Percentiles rank a stretch among this genome's conserved stretches.
Evolutionary conservation across 179 eudicot genomes (phyloP).

Genomic region (Silene vulgaris): DNA sequence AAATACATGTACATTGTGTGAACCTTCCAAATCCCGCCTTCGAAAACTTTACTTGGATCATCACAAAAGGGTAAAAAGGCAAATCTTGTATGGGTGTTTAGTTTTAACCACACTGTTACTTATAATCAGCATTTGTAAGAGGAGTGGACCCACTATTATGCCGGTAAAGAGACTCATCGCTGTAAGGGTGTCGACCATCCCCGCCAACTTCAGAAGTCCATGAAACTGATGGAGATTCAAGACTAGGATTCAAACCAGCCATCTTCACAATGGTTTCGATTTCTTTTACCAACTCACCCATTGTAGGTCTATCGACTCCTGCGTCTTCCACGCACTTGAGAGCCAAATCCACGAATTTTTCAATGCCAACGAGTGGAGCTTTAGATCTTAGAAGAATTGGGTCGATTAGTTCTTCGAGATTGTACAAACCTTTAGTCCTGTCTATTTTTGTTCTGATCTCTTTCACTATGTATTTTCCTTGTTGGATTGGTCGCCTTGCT

Average conservation of each 20-base stretch:
- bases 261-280: constrained; percentile 32
- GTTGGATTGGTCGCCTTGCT: constrained; percentile 39
- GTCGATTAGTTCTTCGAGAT: constrained; percentile 35
- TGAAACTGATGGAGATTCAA: constrained; percentile 28
- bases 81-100: constrained; percentile 1
- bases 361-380: constrained; percentile 34
- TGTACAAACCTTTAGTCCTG: constrained; percentile 29
- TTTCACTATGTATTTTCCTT: constrained; percentile 39
- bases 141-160: constrained; percentile 22
- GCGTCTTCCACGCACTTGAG: constrained; percentile 33
- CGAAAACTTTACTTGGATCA: no score
- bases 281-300: constrained; percentile 40
- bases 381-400: constrained; percentile 26
- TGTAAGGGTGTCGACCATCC: constrained; percentile 26
- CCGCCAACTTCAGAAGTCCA: constrained; percentile 20
- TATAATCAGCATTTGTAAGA: constrained; percentile 14
- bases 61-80: no score
- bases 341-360: constrained; percentile 40
- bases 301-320: constrained; percentile 32
- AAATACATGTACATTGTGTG: constrained; percentile 21
- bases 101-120: not conserved
- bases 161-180: constrained; percentile 23
- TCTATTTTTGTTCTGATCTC: constrained; percentile 31
- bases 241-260: constrained; percentile 35
- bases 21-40: no score